phyloP scores from a whole-genome alignment of 2,329 filamentous ascomycete species.

The Diaporthe citriasiana region DNA sequence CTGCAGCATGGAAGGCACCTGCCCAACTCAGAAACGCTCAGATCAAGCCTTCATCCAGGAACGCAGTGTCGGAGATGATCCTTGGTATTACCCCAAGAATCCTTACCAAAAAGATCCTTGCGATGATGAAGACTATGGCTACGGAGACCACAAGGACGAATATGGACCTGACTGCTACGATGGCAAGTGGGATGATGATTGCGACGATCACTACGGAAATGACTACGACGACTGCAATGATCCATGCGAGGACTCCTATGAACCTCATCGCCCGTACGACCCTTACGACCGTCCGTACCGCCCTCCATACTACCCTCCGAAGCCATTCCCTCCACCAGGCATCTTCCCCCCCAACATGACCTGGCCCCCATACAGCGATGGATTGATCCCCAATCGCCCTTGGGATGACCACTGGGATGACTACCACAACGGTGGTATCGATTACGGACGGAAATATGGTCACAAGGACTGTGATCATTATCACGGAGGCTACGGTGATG shows the following conservation, averaged over 20 bases:
- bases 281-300: background rate
- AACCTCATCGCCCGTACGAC: background rate
- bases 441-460: background rate
- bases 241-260: background rate
- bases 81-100: constrained; percentile 13
- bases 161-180: background rate
- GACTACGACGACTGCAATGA: background rate
- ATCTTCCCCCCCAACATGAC: constrained; percentile 33
- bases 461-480: constrained; percentile 1
- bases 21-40: background rate
- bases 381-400: constrained; percentile 7
- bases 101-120: constrained; percentile 13
- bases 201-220: constrained; percentile 11
- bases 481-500: background rate
- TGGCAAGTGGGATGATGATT: background rate
- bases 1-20: constrained; percentile 6
- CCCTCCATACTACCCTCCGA: background rate
- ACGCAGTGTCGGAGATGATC: background rate
- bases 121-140: background rate
- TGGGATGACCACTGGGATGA: constrained; percentile 20
- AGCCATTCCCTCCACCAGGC: constrained; percentile 28
- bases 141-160: background rate
- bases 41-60: background rate
- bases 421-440: constrained; percentile 10
- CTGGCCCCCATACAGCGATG: constrained; percentile 10